Percentiles rank a stretch among this genome's conserved stretches.
Evolutionary conservation across 1,139 yeast genomes (phyloP).

Genomic region (Zygoascus sp.): DNA sequence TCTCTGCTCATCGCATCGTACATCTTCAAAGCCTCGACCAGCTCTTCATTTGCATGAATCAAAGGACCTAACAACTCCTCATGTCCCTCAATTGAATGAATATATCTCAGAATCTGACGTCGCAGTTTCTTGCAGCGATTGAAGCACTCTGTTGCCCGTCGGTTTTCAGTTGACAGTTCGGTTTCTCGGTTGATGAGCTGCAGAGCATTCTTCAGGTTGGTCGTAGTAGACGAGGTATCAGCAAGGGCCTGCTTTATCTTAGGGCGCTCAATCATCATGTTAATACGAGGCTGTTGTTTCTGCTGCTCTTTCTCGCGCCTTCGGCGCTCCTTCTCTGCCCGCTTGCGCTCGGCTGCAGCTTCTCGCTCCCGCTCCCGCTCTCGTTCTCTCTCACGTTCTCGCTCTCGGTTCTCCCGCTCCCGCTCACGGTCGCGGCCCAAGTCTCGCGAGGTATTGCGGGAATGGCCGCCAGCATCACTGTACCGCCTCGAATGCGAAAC

Average conservation of each 20-base stretch:
- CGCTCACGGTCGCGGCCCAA: slow-evolving; percentile 17
- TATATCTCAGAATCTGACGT: slow-evolving; percentile 69
- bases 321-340: background rate
- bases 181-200: slow-evolving; percentile 47
- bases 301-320: background rate
- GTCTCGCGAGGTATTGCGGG: slow-evolving; percentile 29
- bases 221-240: slow-evolving; percentile 70
- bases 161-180: slow-evolving; percentile 58
- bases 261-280: slow-evolving; percentile 68
- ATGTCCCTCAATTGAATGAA: slow-evolving; percentile 64
- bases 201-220: slow-evolving; percentile 64
- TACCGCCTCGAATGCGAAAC: background rate
- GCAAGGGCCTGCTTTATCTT: slow-evolving; percentile 66
- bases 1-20: slow-evolving; percentile 60
- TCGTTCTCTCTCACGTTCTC: background rate
- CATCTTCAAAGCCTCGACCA: slow-evolving; percentile 64
- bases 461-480: background rate
- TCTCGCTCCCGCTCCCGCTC: slow-evolving; percentile 11
- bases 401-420: slow-evolving; percentile 15
- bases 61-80: slow-evolving; percentile 85
- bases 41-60: slow-evolving; percentile 82
- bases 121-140: slow-evolving; percentile 73
- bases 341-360: slow-evolving; percentile 10
- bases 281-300: slow-evolving; percentile 33
- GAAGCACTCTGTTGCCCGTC: slow-evolving; percentile 55